Evolutionary conservation across 176 grass and related monocot species (phyloP), one percentile per base, ranked within the genome.

Genomic region (Lolium rigidum): DNA sequence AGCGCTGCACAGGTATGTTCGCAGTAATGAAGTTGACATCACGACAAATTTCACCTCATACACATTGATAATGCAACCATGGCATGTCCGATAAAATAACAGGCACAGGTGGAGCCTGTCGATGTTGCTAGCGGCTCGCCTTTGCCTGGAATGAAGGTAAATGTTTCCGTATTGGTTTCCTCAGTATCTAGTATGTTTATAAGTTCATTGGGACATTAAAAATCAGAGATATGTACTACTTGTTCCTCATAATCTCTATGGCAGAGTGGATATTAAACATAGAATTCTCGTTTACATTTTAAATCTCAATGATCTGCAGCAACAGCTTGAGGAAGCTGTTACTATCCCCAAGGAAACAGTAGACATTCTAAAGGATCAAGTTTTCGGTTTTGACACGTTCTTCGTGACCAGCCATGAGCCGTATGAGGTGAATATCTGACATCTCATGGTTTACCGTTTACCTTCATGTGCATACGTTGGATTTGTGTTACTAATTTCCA

Each of bases 111-210:
- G 82, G 91, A 91, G 78, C 50, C 81, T 39, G 49, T 90, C 28
- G 90, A 96, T 52, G 90, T 99, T 69, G 77, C 87, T 61, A 92
- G 92, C 17, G 97, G 97, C 65, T 96, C 97, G 17, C 97, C 97
- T 66, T 94, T 99, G 89, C 97, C 97, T 46, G 94, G 97, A 91
- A 93, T 99, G 90, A 90, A 90, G 97, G 97, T 99, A 86, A 94
- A 20, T 15, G 15, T 79, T 77, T 59, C 21, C 41, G n/a, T 35
- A 9, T 20, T 14, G 24, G 31, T 12, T 59, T 67, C 51, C 3
- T 15, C 0, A 2, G 68, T 48, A 22, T 18, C 3, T 51, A 15
- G 14, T 2, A 72, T 88, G 50, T 51, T 83, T 20, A 16, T 24
- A 47, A 83, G 9, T 89, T 69, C 14, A 51, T 47, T 74, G 18